A percentile compares a stretch with the other conserved stretches of the same genome.
Evolutionary conservation across 2,329 filamentous ascomycete species (phyloP).

Genomic region (Chaetomiaceae sp.): DNA sequence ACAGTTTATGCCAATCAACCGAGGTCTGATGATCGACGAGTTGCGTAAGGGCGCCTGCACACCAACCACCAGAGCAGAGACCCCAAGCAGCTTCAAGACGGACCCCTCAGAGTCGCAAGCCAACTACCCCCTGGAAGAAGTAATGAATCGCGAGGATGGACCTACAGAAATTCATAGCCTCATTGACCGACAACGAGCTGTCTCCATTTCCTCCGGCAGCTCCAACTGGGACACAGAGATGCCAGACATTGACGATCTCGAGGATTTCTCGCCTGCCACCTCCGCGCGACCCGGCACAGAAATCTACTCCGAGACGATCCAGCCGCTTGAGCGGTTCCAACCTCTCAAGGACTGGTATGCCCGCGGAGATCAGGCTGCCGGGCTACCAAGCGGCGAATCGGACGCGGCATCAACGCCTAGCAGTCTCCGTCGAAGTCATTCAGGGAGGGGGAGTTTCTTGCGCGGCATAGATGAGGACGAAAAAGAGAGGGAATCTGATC

Average conservation of each 20-base stretch:
- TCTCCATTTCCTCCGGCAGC: not conserved
- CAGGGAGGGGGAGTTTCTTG: not conserved
- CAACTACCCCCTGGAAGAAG: not conserved
- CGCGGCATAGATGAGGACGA: not conserved
- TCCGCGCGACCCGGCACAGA: not conserved
- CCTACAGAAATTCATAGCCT: too few species aligned
- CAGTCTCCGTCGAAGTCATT: not conserved
- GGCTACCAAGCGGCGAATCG: not conserved
- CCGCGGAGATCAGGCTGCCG: not conserved
- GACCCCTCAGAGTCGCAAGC: not conserved
- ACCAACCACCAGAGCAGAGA: not conserved
- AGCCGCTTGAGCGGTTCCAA: not conserved
- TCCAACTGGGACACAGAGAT: not conserved
- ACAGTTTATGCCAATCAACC: slow-evolving; percentile 4
- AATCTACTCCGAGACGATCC: not conserved
- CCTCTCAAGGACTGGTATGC: slow-evolving; percentile 7
- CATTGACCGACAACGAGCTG: not conserved
- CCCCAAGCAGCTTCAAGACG: not conserved
- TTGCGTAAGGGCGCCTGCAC: not conserved
- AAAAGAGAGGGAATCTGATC: not conserved
- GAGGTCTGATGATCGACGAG: slow-evolving; percentile 8
- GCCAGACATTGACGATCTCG: not conserved
- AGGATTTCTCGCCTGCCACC: not conserved
- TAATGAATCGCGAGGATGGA: not conserved
- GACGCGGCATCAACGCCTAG: not conserved